Evolutionary conservation across 1,284 basidiomycete genomes (phyloP), one percentile per base, ranked within the genome.

Genomic region (Ceratobasidium sp.): DNA sequence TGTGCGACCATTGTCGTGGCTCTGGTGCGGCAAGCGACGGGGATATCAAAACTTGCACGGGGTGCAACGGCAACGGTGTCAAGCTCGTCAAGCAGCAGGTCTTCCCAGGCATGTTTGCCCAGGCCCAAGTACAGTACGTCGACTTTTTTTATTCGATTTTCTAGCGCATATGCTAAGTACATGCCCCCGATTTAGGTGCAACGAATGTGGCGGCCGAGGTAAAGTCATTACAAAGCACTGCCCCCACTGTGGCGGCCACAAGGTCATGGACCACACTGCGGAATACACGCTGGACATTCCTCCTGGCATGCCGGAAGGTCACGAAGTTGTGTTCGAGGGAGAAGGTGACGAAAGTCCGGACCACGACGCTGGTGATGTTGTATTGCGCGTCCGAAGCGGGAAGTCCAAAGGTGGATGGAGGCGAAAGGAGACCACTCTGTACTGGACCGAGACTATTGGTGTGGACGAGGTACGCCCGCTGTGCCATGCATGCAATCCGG

Each of bases 281-380:
- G 89, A 92, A 76, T 92, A 91, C 79, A 92, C 90, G 1, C 84
- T 96, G 41, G 93, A 94, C 64, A 88, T 98, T 59, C 87, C 89
- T n/a, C 88, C 89, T 4, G 96, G 96, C 29, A 92, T 93, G 84
- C 93, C 95, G 0, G 96, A 98, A 81, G 95, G 93, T 0, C 91
- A 93, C 79, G 93, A 98, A 81, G 89, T 96, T 63, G 87, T 96
- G 0, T 98, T 96, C 78, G 92, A 96, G 78, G 94, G 94, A 27
- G 95, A 98, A 81, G 93, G 92, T 51, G 96, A 98, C 81, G 95
- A 98, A 84, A 92, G 86, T 74, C 94, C 94, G 4, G 96, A 98
- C 77, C 96, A 90, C 90, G 94, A 96, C 78, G 85, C 96, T 8
- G 96, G 96, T 19, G 95, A 98, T 83, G 88, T 98, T 69, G 85